Evolutionary conservation across 176 grass and related monocot species (phyloP), one percentile per base, ranked within the genome.

Genomic region (Oryza punctata): DNA sequence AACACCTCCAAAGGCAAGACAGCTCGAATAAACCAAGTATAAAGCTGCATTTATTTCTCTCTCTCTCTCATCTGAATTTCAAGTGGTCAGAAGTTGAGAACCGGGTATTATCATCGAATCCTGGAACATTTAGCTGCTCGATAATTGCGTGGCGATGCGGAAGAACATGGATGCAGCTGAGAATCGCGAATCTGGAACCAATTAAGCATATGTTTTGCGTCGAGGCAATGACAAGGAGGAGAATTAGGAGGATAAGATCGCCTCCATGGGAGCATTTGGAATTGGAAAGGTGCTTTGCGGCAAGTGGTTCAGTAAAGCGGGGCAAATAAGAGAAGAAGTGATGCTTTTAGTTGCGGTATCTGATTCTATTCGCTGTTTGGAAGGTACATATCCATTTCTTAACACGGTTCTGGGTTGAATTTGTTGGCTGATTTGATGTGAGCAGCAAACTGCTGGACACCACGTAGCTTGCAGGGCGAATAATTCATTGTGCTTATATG

Each of bases 331-430:
- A 38, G 88, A 46, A 27, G 38, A 35, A 69, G 82, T 63, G 87
- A 70, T 38, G 76, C 87, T 64, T 74, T 84, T 68, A 21, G 45
- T 43, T 69, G 23, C 64, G 37, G 84, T 61, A 90, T 90, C 88
- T 1, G 88, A 67, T 86, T 79, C 83, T 65, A 37, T 72, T 77
- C 74, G 63, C 25, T 44, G 72, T 29, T 41, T 3, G 78, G 26
- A 75, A 84, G 67, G 88, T 77, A 78, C 63, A 86, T 59, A 67
- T 86, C 79, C 87, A 68, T 78, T 89, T 24, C 84, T 75, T 87
- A 74, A 73, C 78, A 86, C 78, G 78, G 88, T 81, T 76, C 52
- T 26, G 30, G 37, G 73, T 40, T 60, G 45, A 73, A 75, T 68
- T 76, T 41, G 47, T 26, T 65, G 41, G 63, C 21, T 41, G 10